A percentile compares a stretch with the other conserved stretches of the same genome.
phyloP scores from a whole-genome alignment of 345 rosid genomes.

The Kandelia obovata region DNA sequence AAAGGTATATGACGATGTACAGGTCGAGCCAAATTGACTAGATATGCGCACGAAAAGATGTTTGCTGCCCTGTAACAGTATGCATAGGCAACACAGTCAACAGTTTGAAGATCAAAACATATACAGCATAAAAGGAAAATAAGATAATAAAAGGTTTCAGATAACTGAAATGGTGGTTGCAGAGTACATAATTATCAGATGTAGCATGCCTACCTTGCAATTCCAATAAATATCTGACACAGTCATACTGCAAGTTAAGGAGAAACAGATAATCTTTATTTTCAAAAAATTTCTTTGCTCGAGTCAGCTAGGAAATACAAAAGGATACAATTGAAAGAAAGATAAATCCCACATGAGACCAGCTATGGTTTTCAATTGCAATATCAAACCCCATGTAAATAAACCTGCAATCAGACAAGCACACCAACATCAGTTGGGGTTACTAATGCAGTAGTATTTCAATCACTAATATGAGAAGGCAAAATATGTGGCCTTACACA shows the following conservation, averaged over 20 bases:
- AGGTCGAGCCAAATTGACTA: slow-evolving; percentile 87
- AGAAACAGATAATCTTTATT: slow-evolving; percentile 15
- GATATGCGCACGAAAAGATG: slow-evolving; percentile 91
- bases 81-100: slow-evolving; percentile 25
- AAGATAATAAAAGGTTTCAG: neutral
- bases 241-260: slow-evolving; percentile 43
- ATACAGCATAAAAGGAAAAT: neutral
- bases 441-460: slow-evolving; percentile 2
- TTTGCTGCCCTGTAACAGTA: slow-evolving; percentile 70
- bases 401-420: slow-evolving; percentile 58
- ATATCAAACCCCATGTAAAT: slow-evolving; percentile 99
- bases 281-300: neutral
- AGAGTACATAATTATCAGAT: slow-evolving; percentile 8
- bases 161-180: neutral
- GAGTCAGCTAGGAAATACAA: slow-evolving; percentile 2
- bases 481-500: slow-evolving; percentile 45
- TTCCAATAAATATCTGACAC: slow-evolving; percentile 69
- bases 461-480: slow-evolving; percentile 13
- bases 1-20: slow-evolving; percentile 69
- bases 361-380: slow-evolving; percentile 97
- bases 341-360: slow-evolving; percentile 96
- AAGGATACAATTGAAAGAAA: slow-evolving; percentile 98
- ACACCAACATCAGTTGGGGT: slow-evolving; percentile 10
- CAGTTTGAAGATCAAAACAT: slow-evolving; percentile 17
- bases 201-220: slow-evolving; percentile 67